These are phyloP conservation scores for Alternaria tenuissima DNA, from an alignment of 2,329 filamentous ascomycete genomes.

Conservation along the genomic window DNA sequence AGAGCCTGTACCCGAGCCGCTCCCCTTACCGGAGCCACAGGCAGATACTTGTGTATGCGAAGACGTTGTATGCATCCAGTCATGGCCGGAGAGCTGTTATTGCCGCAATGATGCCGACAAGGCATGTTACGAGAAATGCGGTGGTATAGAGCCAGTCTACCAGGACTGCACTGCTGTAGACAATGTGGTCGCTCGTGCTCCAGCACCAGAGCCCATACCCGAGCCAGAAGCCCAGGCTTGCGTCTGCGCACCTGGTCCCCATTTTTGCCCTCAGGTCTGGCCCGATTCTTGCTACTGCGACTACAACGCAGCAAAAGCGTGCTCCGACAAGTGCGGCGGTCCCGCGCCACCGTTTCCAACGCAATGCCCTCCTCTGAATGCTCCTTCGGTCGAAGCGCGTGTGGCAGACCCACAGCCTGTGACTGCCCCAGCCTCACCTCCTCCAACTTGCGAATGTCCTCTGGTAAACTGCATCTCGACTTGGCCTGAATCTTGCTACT, in stretches of 20 bases:
- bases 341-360: conserved; percentile 8
- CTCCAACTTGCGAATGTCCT: conserved; percentile 33
- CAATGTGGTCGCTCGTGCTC: not conserved
- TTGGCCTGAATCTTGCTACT: conserved; percentile 43
- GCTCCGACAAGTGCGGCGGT: conserved; percentile 37
- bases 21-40: not conserved
- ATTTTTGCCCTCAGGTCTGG: conserved; percentile 31
- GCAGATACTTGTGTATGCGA: conserved; percentile 30
- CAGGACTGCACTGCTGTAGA: not conserved
- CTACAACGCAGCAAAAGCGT: conserved; percentile 28
- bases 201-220: not conserved
- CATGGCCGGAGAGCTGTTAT: conserved; percentile 24
- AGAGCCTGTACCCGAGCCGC: not conserved
- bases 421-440: not conserved
- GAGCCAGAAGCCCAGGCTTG: conserved; percentile 1
- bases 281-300: conserved; percentile 42
- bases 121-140: conserved; percentile 36
- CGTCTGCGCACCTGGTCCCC: conserved; percentile 22
- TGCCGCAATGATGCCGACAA: conserved; percentile 36
- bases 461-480: conserved; percentile 25
- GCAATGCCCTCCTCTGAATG: not conserved
- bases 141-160: conserved; percentile 4
- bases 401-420: not conserved
- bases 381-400: not conserved
- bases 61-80: conserved; percentile 25